Evolutionary conservation across 169 alveolate species (phyloP), one percentile per base, ranked within the genome.

Genomic region (Perkinsus marinus): DNA sequence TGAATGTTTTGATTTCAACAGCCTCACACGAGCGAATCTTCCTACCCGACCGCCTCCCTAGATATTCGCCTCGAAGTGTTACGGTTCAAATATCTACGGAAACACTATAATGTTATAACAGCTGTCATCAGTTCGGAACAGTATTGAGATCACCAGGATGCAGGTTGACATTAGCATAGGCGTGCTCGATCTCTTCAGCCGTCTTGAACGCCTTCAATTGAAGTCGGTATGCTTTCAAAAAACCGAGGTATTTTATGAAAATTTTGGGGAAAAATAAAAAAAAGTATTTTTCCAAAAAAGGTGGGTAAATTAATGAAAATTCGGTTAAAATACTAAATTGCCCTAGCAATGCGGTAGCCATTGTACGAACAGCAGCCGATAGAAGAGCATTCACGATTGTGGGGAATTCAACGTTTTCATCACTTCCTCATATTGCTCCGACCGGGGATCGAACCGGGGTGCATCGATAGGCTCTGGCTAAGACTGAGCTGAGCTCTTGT

Each of bases 141-240:
- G 96, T 95, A 93, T 99, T 99, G n/a, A n/a, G n/a, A n/a, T n/a
- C n/a, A n/a, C 26, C 98, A 0, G 99, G 99, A 92, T 97, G 99
- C 22, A 99, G 93, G 16, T 91, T 91, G 9, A 99, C 99, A 36
- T 92, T 92, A 0, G 92, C 94, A 94, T 95, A 99, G 91, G 97
- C 98, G 37, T 95, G 93, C 92, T 97, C 97, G 91, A 98, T 93
- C 90, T 97, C 98, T 91, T 97, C 98, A 47, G 94, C 95, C 0
- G 97, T 93, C 37, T 93, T 26, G 90, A 26, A 37, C 92, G 39
- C 39, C 17, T 39, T 39, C 89, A 91, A 26, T n/a, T n/a, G n/a
- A 10, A 38, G 93, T 30, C 0, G 22, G 0, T 43, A 69, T 79
- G 39, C 19, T 22, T 16, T 37, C 37, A 0, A 30, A 13, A 19